These are phyloP conservation scores for Lepidopterella palustris DNA, from an alignment of 495 filamentous ascomycete species.

Conservation along the genomic window DNA sequence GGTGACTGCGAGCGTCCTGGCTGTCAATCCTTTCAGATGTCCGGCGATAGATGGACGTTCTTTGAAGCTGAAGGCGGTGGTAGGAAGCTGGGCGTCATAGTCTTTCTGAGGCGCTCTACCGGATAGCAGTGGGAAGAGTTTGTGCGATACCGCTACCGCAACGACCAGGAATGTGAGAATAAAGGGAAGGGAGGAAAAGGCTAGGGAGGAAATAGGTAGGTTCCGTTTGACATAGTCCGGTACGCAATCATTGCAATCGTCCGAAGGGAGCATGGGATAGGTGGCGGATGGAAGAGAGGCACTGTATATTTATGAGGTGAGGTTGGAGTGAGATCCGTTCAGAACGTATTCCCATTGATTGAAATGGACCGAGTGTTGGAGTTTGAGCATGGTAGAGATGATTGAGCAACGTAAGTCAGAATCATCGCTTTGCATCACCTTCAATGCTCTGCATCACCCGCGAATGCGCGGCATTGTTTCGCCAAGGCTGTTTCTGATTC, in stretches of 20 bases:
- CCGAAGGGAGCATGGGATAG: conserved; percentile 33
- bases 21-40: conserved; percentile 18
- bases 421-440: not conserved
- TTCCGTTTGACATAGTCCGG: conserved; percentile 27
- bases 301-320: not conserved
- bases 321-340: not conserved
- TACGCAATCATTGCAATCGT: conserved; percentile 43
- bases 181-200: conserved; percentile 51
- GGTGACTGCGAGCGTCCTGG: conserved; percentile 45
- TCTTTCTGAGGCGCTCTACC: conserved; percentile 41
- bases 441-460: not conserved
- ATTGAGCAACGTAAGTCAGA: not conserved
- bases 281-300: not conserved
- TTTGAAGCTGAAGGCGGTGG: conserved; percentile 28
- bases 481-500: too few species aligned
- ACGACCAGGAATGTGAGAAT: conserved; percentile 55
- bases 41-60: conserved; percentile 31
- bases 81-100: conserved; percentile 46
- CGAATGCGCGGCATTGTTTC: not conserved
- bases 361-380: not conserved
- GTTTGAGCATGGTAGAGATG: not conserved
- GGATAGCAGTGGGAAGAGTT: conserved; percentile 59
- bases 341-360: not conserved
- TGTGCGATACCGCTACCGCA: conserved; percentile 49
- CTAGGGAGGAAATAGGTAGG: conserved; percentile 32